Base-by-base conservation (phyloP, 2,329 filamentous ascomycete genomes). In the Pyrenochaeta sp. region DNA sequence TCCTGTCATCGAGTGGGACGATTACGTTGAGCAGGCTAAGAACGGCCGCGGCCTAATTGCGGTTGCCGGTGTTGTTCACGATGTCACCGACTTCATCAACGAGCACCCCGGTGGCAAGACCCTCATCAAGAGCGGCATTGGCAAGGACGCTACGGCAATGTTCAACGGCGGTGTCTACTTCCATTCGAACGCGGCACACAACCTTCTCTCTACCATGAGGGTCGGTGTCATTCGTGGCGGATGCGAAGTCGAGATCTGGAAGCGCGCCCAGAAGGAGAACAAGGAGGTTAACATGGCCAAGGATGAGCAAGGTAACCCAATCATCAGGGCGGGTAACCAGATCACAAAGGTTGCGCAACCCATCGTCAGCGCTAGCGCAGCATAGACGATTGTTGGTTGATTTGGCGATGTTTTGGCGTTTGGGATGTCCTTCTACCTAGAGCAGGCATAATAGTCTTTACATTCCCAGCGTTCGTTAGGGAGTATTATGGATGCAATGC, bases 311-410 rank as follows among this genome's bases (percentile, higher is more conserved):
- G 93, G 93, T 50, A 86, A 92, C 78, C 89, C 91, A 64, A 93
- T 97, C 68, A 87, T 96, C 72, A 90, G 93, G 64, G 93, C 93
- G 65, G 93, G 93, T 52, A 84, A 88, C 71, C 93, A 97, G 81
- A 86, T 91, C 58, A 97, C 93, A 68, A 92, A 92, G 80, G 87
- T 96, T 50, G 82, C 88, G 22, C 88, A 92, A 77, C 92, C 93
- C 44, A 87, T 91, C 54, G 88, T 90, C 62, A 93, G 89, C 69
- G 93, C 93, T 58, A 92, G 92, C 79, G 92, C 93, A 64, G 93
- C 93, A 72, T 94, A 79, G 68, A 72, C 57, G 48, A 58, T 47
- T 59, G 27, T 49, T 43, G 34, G 43, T 56, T 55, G 54, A 61
- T 58, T 64, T 62, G 71, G 65, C 65, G 72, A 73, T 69, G 68